Evolutionary conservation across 2,329 filamentous ascomycete species (phyloP), one percentile per base, ranked within the genome.

Genomic region (Fusarium hostae): DNA sequence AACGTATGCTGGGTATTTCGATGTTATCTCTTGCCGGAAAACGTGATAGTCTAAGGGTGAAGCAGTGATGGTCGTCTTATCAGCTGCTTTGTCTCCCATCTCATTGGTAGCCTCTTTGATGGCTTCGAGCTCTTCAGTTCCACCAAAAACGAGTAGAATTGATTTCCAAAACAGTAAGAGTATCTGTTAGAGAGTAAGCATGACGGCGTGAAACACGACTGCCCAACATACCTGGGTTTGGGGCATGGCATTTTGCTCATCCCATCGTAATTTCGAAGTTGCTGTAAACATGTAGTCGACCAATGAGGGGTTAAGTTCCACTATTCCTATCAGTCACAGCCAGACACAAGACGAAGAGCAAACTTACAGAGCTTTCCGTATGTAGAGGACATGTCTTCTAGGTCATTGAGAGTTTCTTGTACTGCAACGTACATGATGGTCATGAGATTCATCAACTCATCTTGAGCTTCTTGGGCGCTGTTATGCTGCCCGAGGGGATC

Each of bases 1-100:
- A 64, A 97, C 92, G 80, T 99, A 99, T 5, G 96, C 93, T 15
- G 96, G 96, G 79, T 99, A 99, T 82, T 99, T 99, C 4, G 95
- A 98, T 20, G 92, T 97, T 64, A 99, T 95, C 80, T 99, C 96
- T 80, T 98, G 95, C 39, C 96, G 91, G 78, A 99, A 99, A 26
- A 95, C 88, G 79, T 99, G 95, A 78, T 99, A 99, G 78, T 99
- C 96, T 15, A 99, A 84, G 8, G 96, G 96, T 3, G 95, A 98
- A 8, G 96, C 95, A 2, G 93, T 97, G 67, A 99, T 95, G 47
- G 93, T 85, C n/a, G 91, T 91, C 73, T 92, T 91, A 55, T 90
- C 88, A 74, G 90, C 90, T 66, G 87, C 87, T 40, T 88, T 86
- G 28, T 87, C 79, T 2, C 78, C 84, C 32, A 86, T 84, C 72